Evolutionary conservation across 1,284 basidiomycete genomes (phyloP), one percentile per base, ranked within the genome.

Genomic region (Puccinia hordei): DNA sequence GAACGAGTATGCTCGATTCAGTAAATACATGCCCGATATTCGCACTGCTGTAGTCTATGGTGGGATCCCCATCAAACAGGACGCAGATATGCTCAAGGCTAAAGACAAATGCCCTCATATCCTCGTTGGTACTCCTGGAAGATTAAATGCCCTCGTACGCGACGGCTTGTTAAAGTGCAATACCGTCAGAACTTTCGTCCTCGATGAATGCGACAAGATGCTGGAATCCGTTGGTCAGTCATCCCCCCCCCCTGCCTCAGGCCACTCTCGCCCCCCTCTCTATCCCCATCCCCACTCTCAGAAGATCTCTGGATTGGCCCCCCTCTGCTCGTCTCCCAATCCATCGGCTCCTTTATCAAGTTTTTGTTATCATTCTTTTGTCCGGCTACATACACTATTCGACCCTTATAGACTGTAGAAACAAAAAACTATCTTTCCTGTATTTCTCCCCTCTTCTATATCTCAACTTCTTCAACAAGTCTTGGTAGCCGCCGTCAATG

Each of bases 151-250:
- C 74, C 91, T 98, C 83, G 90, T 91, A 74, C 89, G 94, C 84
- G 95, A 98, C 88, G 97, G 97, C 89, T 90, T 92, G 82, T 87
- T 98, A 87, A 94, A 96, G 86, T 92, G 92, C 83, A 91, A 92
- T 87, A 92, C 94, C 86, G 93, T 97, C 87, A 96, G 97, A 89
- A 95, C 98, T 89, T 99, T 99, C 87, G 95, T 98, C 82, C 89
- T 99, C 86, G 97, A 99, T 90, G 97, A 99, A 89, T 99, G 97
- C 89, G 97, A 99, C 90, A 99, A 99, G 91, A 98, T 99, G 94
- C 92, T 99, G 86, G 97, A 99, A 90, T 93, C 95, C 91, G 94
- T 99, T 88, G 95, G 95, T 98, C 92, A 96, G 95, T 97, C 41
- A 55, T 27, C 66, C 44, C 57, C 66, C 33, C 44, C 71, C 57